Conservation (phyloP, 768 basidiomycete genomes). For the Pisolithus orientalis region DNA sequence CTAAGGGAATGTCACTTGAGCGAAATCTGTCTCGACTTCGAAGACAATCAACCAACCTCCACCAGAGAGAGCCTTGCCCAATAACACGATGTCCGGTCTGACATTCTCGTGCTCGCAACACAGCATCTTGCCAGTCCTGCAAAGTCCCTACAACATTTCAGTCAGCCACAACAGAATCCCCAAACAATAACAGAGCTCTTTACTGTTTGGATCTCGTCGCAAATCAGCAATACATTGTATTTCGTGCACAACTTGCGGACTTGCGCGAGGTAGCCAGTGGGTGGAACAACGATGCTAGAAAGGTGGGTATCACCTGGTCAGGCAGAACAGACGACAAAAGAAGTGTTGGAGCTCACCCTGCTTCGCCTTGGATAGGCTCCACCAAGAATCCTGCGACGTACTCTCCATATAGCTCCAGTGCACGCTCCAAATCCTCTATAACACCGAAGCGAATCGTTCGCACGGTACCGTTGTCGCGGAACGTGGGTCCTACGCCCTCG, state of each 20-base stretch:
- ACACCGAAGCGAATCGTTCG: constrained; percentile 78
- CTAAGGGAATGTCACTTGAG: constrained; percentile 32
- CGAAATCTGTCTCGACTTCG: background rate
- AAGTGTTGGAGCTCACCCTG: constrained; percentile 56
- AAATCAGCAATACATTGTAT: constrained; percentile 92
- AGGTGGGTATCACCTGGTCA: background rate
- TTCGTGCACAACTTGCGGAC: constrained; percentile 83
- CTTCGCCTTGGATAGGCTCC: constrained; percentile 99
- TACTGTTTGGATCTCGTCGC: constrained; percentile 97
- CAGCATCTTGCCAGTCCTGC: constrained; percentile 91
- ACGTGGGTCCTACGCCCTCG: constrained; percentile 75
- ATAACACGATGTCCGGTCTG: constrained; percentile 85
- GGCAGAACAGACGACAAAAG: background rate
- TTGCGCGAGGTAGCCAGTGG: constrained; percentile 74
- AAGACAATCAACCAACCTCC: constrained; percentile 53
- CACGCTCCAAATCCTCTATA: constrained; percentile 74
- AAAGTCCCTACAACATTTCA: constrained; percentile 56
- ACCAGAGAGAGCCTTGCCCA: constrained; percentile 96
- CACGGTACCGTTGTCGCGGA: constrained; percentile 44
- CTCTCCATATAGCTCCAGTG: constrained; percentile 73
- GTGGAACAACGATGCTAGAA: constrained; percentile 84
- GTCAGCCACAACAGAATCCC: constrained; percentile 2
- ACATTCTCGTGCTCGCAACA: constrained; percentile 83
- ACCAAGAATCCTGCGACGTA: constrained; percentile 90
- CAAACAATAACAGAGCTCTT: constrained; percentile 7